Evolutionary conservation across 495 filamentous ascomycete species (phyloP).

Genomic region (Aspergillus bridgeri): DNA sequence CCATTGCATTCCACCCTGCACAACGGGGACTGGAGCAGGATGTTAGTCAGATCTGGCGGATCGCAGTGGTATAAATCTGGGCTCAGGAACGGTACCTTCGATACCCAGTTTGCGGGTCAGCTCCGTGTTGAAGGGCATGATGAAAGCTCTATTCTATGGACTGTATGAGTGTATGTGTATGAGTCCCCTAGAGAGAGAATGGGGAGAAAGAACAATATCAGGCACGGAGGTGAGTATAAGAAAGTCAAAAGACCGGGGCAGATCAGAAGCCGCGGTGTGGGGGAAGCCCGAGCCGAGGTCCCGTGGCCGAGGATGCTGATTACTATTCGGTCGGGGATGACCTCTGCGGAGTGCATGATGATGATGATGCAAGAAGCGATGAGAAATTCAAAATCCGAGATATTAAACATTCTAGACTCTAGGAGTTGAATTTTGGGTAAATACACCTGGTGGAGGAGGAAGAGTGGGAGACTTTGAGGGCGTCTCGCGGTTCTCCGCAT

Average conservation of each 20-base stretch:
- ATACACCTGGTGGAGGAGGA: too few relatives aligned
- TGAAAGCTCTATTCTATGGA: background rate
- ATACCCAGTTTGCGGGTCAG: conserved; percentile 89
- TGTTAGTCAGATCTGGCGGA: background rate
- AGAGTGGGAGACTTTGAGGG: too few relatives aligned
- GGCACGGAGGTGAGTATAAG: background rate
- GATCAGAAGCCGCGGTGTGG: conserved; percentile 9
- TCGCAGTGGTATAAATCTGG: background rate
- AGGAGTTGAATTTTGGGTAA: too few relatives aligned
- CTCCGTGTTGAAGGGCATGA: conserved; percentile 90
- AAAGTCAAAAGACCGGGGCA: background rate
- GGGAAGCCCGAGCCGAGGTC: background rate
- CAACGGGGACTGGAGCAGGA: conserved; percentile 69
- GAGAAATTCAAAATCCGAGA: too few relatives aligned
- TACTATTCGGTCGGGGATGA: conserved; percentile 8
- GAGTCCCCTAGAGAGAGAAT: background rate
- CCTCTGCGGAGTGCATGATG: too few relatives aligned
- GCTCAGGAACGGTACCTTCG: conserved; percentile 47
- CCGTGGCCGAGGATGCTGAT: background rate
- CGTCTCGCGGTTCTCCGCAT: background rate
- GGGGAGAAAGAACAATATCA: background rate
- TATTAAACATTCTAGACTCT: too few relatives aligned
- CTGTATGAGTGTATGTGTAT: background rate
- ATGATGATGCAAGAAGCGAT: too few relatives aligned
- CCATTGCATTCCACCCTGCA: conserved; percentile 98